phyloP scores from a whole-genome alignment of 2,329 filamentous ascomycete species.

The Paracamarosporium sp. region DNA sequence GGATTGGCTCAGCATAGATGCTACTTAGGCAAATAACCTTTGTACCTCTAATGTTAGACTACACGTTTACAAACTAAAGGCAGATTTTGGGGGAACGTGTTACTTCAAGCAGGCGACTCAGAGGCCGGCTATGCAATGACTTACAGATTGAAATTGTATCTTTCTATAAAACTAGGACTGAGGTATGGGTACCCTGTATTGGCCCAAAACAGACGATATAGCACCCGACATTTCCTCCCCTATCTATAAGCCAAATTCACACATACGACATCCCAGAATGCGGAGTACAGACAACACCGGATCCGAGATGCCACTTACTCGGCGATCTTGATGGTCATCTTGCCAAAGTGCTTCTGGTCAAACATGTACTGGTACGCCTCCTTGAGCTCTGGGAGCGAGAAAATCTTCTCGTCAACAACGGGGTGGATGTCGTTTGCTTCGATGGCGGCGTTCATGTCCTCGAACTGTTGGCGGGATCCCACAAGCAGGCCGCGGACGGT shows the following conservation, averaged over 20 bases:
- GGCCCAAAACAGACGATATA: too few relatives aligned
- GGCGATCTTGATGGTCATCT: constrained; percentile 42
- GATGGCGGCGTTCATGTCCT: constrained; percentile 66
- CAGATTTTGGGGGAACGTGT: too few relatives aligned
- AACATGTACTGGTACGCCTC: constrained; percentile 59
- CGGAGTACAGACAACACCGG: neutral
- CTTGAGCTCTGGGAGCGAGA: constrained; percentile 58
- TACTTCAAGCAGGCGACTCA: too few relatives aligned
- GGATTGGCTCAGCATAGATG: too few relatives aligned
- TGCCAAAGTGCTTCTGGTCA: constrained; percentile 55
- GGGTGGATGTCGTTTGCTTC: constrained; percentile 66
- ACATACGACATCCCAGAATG: neutral
- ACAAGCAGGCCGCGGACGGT: constrained; percentile 66
- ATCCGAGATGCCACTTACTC: too few relatives aligned
- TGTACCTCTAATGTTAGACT: too few relatives aligned
- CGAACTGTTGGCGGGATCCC: constrained; percentile 62
- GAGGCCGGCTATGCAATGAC: too few relatives aligned
- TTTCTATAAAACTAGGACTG: neutral
- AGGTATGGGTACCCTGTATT: too few relatives aligned
- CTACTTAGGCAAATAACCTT: too few relatives aligned
- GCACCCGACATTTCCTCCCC: too few relatives aligned
- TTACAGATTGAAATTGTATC: neutral
- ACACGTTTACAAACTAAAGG: too few relatives aligned
- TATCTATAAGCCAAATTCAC: too few relatives aligned
- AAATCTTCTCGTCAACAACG: constrained; percentile 64